A percentile compares a stretch with the other conserved stretches of the same genome.
Conservation (phyloP, 148 eudicot genomes). For the Bassia scoparia region DNA sequence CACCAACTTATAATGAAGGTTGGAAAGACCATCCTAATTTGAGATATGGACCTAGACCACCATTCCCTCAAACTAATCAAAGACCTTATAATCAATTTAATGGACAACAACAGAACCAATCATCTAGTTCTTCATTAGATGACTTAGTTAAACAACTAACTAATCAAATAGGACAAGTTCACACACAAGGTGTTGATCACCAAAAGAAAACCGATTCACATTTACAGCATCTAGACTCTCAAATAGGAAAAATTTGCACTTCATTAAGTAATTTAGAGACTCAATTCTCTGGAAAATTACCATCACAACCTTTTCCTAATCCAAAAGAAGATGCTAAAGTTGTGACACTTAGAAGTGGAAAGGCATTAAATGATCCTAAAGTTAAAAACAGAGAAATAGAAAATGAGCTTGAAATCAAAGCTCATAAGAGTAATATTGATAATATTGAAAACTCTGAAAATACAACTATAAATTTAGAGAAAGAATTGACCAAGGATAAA, state of each 20-base stretch:
- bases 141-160: constrained; percentile 10
- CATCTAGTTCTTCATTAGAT: constrained; percentile 1
- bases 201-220: constrained; percentile 7
- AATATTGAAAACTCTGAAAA: background rate
- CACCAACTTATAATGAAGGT: constrained; percentile 3
- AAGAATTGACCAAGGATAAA: too few relatives aligned
- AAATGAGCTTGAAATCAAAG: background rate
- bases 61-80: too few relatives aligned
- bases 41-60: constrained; percentile 6
- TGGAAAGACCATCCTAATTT: constrained; percentile 7
- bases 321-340: constrained; percentile 2
- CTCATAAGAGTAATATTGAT: background rate
- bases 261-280: constrained; percentile 8
- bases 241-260: constrained; percentile 12
- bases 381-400: background rate
- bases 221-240: background rate
- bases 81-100: too few relatives aligned
- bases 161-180: constrained; percentile 7
- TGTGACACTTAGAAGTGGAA: background rate
- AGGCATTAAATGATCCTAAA: background rate
- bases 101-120: background rate
- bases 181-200: background rate
- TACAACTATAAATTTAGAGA: too few relatives aligned
- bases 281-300: constrained; percentile 2
- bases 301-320: constrained; percentile 10